phyloP scores from a whole-genome alignment of 1,139 yeast genomes.

The Arxiozyma bovina region DNA sequence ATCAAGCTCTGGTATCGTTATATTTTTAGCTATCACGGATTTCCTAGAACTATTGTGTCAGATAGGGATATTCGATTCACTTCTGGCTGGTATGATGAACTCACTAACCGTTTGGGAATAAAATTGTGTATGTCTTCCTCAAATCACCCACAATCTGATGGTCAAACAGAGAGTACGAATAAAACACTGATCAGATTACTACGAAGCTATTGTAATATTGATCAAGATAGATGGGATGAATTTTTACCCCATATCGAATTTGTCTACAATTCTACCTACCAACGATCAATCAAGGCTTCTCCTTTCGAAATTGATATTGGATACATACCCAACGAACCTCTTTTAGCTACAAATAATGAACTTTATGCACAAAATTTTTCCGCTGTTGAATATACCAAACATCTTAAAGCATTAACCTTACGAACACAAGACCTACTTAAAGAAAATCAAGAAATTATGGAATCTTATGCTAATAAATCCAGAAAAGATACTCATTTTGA shows the following conservation, averaged over 20 bases:
- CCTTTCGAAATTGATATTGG: conserved; percentile 13
- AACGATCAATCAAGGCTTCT: not conserved
- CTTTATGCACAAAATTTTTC: not conserved
- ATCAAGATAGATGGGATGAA: conserved; percentile 11
- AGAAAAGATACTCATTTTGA: conserved; percentile 1
- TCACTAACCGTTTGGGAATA: not conserved
- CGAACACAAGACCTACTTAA: conserved; percentile 6
- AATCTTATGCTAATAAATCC: conserved; percentile 1
- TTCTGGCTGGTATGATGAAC: not conserved
- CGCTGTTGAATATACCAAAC: conserved; percentile 2
- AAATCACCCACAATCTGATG: not conserved
- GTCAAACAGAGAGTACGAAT: not conserved
- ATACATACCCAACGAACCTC: conserved; percentile 9
- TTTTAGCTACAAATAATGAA: not conserved
- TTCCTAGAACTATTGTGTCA: conserved; percentile 11
- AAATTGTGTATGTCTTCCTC: not conserved
- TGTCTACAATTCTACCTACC: conserved; percentile 11
- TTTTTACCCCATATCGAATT: conserved; percentile 11
- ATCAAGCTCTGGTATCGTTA: conserved; percentile 6
- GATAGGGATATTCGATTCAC: conserved; percentile 14
- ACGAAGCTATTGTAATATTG: conserved; percentile 7
- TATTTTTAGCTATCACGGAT: conserved; percentile 13
- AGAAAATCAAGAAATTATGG: conserved; percentile 4
- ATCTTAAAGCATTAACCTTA: conserved; percentile 2
- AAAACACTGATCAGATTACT: conserved; percentile 12